Conservation (phyloP, 2,329 filamentous ascomycete genomes). For the Colletotrichum sp. region DNA sequence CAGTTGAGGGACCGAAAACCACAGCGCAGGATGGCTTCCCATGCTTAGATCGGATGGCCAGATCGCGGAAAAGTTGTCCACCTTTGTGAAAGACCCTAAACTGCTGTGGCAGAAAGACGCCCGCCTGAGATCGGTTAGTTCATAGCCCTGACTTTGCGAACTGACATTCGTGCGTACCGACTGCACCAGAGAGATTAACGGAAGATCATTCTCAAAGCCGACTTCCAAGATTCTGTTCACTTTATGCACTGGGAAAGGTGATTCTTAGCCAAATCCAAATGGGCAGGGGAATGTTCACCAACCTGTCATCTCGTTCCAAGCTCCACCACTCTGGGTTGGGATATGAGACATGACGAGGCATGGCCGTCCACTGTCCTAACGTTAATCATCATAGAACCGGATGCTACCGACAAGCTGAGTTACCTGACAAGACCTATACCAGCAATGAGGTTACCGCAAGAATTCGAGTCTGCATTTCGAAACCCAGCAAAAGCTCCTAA, state of each 20-base stretch:
- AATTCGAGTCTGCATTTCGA: not conserved
- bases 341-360: not conserved
- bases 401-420: not conserved
- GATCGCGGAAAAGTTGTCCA: not conserved
- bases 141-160: not conserved
- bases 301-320: not conserved
- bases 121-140: accelerated
- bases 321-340: not conserved
- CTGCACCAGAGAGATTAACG: not conserved
- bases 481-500: not conserved
- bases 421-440: not conserved
- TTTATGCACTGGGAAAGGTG: not conserved
- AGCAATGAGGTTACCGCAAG: not conserved
- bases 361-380: not conserved
- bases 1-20: not conserved
- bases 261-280: not conserved
- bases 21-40: not conserved
- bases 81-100: not conserved
- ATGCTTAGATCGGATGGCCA: not conserved
- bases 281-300: accelerated
- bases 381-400: not conserved
- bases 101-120: not conserved
- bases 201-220: not conserved
- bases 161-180: not conserved
- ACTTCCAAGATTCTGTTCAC: not conserved